Percentiles rank a stretch among this genome's conserved stretches.
Evolutionary conservation across 306 rosid genomes (phyloP).

Genomic region (Quercus cerris): DNA sequence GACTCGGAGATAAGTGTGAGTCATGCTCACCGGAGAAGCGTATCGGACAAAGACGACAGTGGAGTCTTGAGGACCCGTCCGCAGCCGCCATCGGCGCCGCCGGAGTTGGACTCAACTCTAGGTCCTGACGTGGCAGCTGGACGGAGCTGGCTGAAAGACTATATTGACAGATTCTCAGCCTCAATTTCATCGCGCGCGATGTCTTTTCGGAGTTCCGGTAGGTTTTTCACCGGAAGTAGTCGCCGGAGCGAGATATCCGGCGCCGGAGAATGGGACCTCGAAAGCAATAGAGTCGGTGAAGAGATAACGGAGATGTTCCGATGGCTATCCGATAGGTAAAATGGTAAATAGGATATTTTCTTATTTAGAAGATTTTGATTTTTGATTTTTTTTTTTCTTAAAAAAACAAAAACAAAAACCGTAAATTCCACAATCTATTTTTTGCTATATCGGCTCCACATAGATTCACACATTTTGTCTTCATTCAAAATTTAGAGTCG

Average conservation of each 20-base stretch:
- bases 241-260: constrained; percentile 57
- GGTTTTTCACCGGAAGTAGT: constrained; percentile 65
- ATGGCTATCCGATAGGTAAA: constrained; percentile 87
- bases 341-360: constrained; percentile 28
- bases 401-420: background rate
- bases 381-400: too few species aligned
- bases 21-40: constrained; percentile 46
- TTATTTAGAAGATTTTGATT: too few species aligned
- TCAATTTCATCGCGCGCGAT: constrained; percentile 63
- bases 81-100: background rate
- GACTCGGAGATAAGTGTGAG: constrained; percentile 52
- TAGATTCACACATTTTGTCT: background rate
- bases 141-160: constrained; percentile 74
- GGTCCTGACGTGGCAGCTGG: constrained; percentile 60
- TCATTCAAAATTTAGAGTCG: background rate
- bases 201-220: constrained; percentile 81
- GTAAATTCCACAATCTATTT: background rate
- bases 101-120: constrained; percentile 39
- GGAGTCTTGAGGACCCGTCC: background rate
- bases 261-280: constrained; percentile 56
- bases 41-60: constrained; percentile 51
- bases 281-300: constrained; percentile 60
- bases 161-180: constrained; percentile 66
- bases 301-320: constrained; percentile 84
- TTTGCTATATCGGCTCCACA: background rate